Evolutionary conservation across 2,329 filamentous ascomycete genomes (phyloP).

Genomic region (Exophiala aquamarina): DNA sequence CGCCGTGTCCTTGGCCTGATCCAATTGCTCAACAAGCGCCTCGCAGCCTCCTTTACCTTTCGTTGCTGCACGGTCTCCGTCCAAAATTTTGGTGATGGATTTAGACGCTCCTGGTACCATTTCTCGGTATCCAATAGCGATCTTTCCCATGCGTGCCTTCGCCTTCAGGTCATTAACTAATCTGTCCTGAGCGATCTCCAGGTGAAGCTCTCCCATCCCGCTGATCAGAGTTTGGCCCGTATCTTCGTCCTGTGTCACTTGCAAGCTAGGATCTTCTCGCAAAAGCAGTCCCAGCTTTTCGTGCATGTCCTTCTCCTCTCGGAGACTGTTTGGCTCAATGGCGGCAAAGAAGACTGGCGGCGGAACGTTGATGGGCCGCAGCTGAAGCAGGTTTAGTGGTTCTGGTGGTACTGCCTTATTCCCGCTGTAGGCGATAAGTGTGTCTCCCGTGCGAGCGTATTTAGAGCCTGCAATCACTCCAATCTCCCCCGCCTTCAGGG

Average conservation of each 20-base stretch:
- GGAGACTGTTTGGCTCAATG: constrained; percentile 75
- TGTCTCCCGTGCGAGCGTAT: constrained; percentile 89
- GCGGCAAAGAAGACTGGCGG: constrained; percentile 97
- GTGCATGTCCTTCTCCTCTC: constrained; percentile 77
- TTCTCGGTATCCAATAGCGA: constrained; percentile 95
- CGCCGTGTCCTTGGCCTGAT: constrained; percentile 28
- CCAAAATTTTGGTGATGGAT: constrained; percentile 65
- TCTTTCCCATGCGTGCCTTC: constrained; percentile 80
- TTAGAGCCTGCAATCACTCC: constrained; percentile 91
- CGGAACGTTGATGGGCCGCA: constrained; percentile 84
- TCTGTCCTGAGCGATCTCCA: constrained; percentile 88
- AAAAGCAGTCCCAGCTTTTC: constrained; percentile 75
- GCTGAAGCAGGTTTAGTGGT: constrained; percentile 71
- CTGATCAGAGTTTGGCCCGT: constrained; percentile 90
- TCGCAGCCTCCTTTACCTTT: constrained; percentile 74
- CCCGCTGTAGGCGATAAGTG: constrained; percentile 72
- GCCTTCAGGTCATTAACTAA: constrained; percentile 86
- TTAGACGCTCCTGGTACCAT: constrained; percentile 62
- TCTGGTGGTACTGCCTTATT: constrained; percentile 65
- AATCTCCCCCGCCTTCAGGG: constrained; percentile 83
- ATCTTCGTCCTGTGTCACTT: constrained; percentile 81
- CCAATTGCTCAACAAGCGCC: constrained; percentile 64
- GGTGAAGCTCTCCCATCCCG: constrained; percentile 93
- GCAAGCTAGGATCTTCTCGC: constrained; percentile 87
- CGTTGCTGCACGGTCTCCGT: constrained; percentile 78